phyloP scores from a whole-genome alignment of 306 rosid species.

The Boehmeria nivea region DNA sequence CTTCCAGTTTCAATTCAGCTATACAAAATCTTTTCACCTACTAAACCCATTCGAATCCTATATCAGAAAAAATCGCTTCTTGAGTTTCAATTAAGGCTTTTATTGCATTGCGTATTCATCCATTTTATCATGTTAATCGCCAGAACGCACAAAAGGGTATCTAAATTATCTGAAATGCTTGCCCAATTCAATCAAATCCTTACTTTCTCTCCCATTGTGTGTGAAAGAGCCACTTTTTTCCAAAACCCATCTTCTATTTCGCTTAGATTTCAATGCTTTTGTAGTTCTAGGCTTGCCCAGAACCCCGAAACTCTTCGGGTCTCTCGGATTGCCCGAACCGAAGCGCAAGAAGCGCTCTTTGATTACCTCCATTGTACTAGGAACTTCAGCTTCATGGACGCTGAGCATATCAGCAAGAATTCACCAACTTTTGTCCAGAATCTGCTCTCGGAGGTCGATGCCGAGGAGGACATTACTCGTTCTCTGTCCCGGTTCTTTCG shows the following conservation, averaged over 20 bases:
- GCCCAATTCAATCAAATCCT: conserved; percentile 20
- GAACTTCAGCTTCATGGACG: conserved; percentile 46
- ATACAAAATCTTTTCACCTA: no score
- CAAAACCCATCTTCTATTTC: conserved; percentile 28
- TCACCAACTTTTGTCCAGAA: conserved; percentile 52
- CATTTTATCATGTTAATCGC: conserved; percentile 22
- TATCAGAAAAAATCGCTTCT: no score
- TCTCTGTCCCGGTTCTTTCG: conserved; percentile 42
- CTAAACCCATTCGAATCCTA: no score
- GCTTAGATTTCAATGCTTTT: conserved; percentile 21
- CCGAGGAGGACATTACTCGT: conserved; percentile 31
- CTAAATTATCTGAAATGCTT: conserved; percentile 30
- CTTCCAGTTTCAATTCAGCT: no score
- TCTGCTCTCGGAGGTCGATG: conserved; percentile 33
- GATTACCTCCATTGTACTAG: conserved; percentile 66
- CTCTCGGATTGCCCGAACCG: conserved; percentile 28
- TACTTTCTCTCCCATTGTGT: conserved; percentile 17
- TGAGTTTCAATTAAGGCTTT: not conserved
- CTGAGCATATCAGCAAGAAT: conserved; percentile 66
- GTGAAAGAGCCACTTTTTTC: conserved; percentile 7
- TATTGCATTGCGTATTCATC: not conserved
- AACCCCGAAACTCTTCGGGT: conserved; percentile 17
- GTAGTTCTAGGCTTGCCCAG: conserved; percentile 16
- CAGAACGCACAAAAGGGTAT: conserved; percentile 16
- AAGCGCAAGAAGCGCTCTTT: conserved; percentile 43